Evolutionary conservation across 2,329 filamentous ascomycete genomes (phyloP).

Genomic region (Ophiocordyceps sinensis): DNA sequence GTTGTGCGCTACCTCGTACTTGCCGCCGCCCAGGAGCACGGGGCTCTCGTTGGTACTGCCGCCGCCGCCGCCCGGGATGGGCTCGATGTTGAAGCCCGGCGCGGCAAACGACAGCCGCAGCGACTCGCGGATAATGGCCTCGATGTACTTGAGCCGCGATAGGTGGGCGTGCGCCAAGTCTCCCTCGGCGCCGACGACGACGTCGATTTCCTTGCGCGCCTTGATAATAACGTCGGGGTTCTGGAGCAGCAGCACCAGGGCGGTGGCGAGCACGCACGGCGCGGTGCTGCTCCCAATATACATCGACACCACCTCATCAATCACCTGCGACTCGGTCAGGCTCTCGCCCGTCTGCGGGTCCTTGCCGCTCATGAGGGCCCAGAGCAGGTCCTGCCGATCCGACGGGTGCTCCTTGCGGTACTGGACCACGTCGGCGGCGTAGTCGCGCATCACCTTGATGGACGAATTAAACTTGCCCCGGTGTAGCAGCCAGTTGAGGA

Average conservation of each 20-base stretch:
- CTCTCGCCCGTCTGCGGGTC: constrained; percentile 47
- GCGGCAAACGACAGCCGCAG: constrained; percentile 39
- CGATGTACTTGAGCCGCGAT: constrained; percentile 35
- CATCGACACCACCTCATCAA: constrained; percentile 57
- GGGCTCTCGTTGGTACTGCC: constrained; percentile 21
- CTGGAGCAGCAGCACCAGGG: constrained; percentile 35
- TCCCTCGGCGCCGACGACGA: constrained; percentile 27
- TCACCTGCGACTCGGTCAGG: constrained; percentile 43
- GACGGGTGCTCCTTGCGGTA: constrained; percentile 37
- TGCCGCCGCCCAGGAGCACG: constrained; percentile 30
- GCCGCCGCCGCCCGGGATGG: constrained; percentile 15
- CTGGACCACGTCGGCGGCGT: constrained; percentile 41
- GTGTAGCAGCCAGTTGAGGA: constrained; percentile 39
- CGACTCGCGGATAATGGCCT: constrained; percentile 38
- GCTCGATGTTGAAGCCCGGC: constrained; percentile 40
- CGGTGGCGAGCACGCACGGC: constrained; percentile 27
- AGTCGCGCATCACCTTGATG: constrained; percentile 38
- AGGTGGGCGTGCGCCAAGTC: constrained; percentile 33
- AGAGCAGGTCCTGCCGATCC: constrained; percentile 44
- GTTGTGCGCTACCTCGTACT: constrained; percentile 32
- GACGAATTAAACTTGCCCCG: constrained; percentile 37
- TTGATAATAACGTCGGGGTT: constrained; percentile 31
- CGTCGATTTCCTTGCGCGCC: constrained; percentile 39
- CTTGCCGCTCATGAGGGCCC: constrained; percentile 40
- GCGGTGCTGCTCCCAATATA: constrained; percentile 42